A percentile compares a stretch with the other conserved stretches of the same genome.
Conservation (phyloP, 176 grass and related monocot genomes). For the Oryza brachyantha region DNA sequence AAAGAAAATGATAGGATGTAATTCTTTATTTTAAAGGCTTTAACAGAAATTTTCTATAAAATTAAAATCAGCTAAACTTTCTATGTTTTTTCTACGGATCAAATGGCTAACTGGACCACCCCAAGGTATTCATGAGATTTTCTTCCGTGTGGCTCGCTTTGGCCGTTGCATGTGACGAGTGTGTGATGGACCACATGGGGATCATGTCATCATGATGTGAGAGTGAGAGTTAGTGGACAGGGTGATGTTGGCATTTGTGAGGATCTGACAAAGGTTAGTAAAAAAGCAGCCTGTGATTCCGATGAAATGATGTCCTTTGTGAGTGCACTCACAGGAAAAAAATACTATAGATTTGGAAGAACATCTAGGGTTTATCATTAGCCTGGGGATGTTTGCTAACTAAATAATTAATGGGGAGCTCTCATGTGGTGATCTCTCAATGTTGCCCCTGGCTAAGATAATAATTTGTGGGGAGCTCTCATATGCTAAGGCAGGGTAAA, state of each 20-base stretch:
- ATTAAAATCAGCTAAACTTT: too few species aligned
- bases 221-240: conserved; percentile 5
- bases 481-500: neutral
- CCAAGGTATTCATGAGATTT: neutral
- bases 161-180: conserved; percentile 16
- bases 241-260: neutral
- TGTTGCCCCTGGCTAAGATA: neutral
- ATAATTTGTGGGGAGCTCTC: too few species aligned
- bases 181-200: conserved; percentile 25
- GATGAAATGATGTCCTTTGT: conserved; percentile 8
- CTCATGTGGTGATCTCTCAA: neutral
- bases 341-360: neutral
- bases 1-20: too few species aligned
- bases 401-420: neutral
- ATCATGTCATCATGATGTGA: conserved; percentile 39
- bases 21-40: too few species aligned
- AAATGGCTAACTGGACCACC: too few species aligned
- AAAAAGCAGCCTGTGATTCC: conserved; percentile 14
- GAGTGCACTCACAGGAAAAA: neutral
- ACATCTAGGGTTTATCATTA: conserved; percentile 22
- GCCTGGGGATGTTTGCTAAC: neutral
- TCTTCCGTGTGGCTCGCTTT: neutral
- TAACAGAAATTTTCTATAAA: too few species aligned
- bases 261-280: conserved; percentile 1
- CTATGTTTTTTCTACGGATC: too few species aligned